Evolutionary conservation across 148 eudicot species (phyloP).

Genomic region (Fallopia convolvulus): DNA sequence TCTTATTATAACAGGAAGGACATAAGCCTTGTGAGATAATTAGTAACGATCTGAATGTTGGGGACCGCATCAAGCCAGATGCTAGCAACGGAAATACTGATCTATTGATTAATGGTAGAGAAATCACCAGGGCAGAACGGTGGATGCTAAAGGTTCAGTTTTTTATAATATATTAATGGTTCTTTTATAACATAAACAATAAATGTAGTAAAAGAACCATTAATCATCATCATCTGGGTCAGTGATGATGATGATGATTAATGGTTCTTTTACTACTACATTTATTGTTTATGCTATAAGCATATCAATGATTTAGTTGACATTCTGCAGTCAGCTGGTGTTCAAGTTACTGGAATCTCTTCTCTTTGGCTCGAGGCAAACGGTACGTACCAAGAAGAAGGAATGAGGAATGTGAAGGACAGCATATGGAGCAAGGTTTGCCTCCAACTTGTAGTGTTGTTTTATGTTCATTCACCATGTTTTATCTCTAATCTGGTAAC

Average conservation of each 20-base stretch:
- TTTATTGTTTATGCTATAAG: neutral
- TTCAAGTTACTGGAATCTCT: constrained; percentile 49
- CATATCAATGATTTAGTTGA: neutral
- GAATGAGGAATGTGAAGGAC: constrained; percentile 41
- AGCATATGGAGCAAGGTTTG: constrained; percentile 61
- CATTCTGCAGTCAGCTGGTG: constrained; percentile 55
- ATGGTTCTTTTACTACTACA: neutral
- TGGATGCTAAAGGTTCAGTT: constrained; percentile 52
- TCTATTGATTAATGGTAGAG: constrained; percentile 45
- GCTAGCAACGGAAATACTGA: constrained; percentile 73
- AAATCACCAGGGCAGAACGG: constrained; percentile 53
- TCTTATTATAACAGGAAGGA: constrained; percentile 54
- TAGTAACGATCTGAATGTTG: constrained; percentile 40
- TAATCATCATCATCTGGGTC: too few relatives aligned
- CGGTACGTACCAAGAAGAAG: constrained; percentile 59
- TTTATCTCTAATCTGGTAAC: neutral
- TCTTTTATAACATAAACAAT: too few relatives aligned
- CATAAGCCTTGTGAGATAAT: constrained; percentile 74
- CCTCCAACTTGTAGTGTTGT: neutral
- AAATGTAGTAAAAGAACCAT: too few relatives aligned
- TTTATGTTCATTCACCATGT: neutral
- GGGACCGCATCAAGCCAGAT: constrained; percentile 29
- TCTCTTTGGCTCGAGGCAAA: constrained; percentile 56
- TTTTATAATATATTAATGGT: neutral
- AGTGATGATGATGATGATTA: neutral